Percentiles rank a stretch among this genome's conserved stretches.
phyloP scores from a whole-genome alignment of 495 filamentous ascomycete species.

The Penicillium turbatum region DNA sequence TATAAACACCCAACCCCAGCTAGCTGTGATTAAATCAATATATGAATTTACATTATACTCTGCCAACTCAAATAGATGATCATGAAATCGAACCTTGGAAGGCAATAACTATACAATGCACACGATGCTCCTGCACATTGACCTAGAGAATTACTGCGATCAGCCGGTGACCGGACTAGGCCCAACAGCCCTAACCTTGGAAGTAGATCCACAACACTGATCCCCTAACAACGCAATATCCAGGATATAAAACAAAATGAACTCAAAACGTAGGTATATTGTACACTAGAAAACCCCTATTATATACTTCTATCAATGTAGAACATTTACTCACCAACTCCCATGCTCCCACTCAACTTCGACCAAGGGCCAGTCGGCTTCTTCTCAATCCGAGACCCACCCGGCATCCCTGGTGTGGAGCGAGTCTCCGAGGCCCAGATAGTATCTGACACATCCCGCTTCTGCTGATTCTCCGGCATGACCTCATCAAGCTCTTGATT shows the following conservation, averaged over 20 bases:
- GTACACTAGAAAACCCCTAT: background rate
- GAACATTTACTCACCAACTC: slow-evolving; percentile 12
- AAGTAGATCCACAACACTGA: too few relatives aligned
- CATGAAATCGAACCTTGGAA: too few relatives aligned
- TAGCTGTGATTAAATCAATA: too few relatives aligned
- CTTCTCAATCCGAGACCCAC: slow-evolving; percentile 24
- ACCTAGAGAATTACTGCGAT: too few relatives aligned
- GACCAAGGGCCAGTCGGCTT: slow-evolving; percentile 38
- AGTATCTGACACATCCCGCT: slow-evolving; percentile 26
- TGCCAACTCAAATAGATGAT: too few relatives aligned
- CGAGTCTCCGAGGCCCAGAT: slow-evolving; percentile 37
- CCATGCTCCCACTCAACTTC: slow-evolving; percentile 35
- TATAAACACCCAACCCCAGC: too few relatives aligned
- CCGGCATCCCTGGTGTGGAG: slow-evolving; percentile 18
- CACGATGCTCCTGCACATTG: too few relatives aligned
- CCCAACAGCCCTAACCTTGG: too few relatives aligned
- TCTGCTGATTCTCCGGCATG: slow-evolving; percentile 15
- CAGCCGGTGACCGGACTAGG: too few relatives aligned
- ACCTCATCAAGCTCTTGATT: slow-evolving; percentile 36
- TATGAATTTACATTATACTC: too few relatives aligned
- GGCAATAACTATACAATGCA: too few relatives aligned
- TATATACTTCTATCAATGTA: background rate
- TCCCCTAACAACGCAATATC: too few relatives aligned
- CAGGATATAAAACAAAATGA: background rate
- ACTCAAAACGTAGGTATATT: background rate